Evolutionary conservation across 208 protist species (phyloP).

Genomic region (Wallacemonas sp.): DNA sequence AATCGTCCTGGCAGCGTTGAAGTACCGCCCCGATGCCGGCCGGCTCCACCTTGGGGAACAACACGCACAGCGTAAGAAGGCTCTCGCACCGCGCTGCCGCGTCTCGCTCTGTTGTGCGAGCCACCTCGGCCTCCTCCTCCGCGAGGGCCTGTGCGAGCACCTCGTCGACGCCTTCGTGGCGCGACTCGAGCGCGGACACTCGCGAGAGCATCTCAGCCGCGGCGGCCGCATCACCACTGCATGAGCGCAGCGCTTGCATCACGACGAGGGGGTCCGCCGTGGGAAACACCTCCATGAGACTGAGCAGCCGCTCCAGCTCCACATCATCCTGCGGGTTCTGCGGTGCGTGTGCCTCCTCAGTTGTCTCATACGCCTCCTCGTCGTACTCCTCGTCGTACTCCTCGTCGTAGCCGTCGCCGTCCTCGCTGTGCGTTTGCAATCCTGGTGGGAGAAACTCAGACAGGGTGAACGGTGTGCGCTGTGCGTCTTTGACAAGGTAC

Average conservation of each 20-base stretch:
- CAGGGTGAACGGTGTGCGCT: background rate
- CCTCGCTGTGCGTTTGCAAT: background rate
- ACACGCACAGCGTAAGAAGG: constrained; percentile 63
- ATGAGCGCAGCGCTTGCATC: constrained; percentile 58
- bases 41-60: constrained; percentile 64
- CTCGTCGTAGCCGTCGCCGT: background rate
- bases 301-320: constrained; percentile 43
- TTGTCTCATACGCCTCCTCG: background rate
- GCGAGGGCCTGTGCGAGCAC: constrained; percentile 39
- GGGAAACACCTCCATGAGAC: constrained; percentile 60
- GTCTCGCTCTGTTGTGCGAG: constrained; percentile 14
- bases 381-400: constrained; percentile 9
- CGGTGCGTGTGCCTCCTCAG: background rate
- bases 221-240: constrained; percentile 30
- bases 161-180: constrained; percentile 26
- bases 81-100: constrained; percentile 28
- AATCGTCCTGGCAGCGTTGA: constrained; percentile 33
- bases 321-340: constrained; percentile 18
- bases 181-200: constrained; percentile 11
- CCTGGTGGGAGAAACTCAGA: constrained; percentile 1
- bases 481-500: constrained; percentile 2
- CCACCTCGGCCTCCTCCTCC: constrained; percentile 42
- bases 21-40: constrained; percentile 56
- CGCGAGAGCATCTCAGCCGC: constrained; percentile 39
- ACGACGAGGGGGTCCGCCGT: constrained; percentile 40